Conservation (phyloP, 306 rosid genomes). For the Delonix regia region DNA sequence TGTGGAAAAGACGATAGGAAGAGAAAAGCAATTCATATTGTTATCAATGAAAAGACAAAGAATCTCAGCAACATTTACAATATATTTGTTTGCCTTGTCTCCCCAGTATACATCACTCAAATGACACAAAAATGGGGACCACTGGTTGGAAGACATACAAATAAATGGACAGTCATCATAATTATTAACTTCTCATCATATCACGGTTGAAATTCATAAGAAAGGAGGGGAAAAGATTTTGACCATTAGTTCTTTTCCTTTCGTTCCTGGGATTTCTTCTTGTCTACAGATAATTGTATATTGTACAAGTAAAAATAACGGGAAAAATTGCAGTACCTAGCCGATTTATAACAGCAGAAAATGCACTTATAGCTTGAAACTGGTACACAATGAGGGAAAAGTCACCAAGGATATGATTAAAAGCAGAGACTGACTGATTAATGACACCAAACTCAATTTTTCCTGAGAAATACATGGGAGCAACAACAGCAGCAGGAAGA, state of each 20-base stretch:
- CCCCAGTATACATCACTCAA: not conserved
- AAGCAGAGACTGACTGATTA: conserved; percentile 96
- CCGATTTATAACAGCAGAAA: conserved; percentile 95
- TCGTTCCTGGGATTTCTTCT: not conserved
- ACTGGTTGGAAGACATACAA: not conserved
- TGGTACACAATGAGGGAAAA: conserved; percentile 91
- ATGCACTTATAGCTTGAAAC: conserved; percentile 91
- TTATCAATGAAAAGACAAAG: not conserved
- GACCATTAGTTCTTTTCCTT: not conserved
- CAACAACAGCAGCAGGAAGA: conserved; percentile 98
- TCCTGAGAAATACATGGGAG: conserved; percentile 95
- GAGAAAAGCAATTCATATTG: not conserved
- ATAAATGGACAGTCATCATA: not conserved
- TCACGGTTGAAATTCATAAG: not conserved
- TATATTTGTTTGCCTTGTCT: not conserved
- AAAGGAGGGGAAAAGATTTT: not conserved
- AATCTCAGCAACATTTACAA: not conserved
- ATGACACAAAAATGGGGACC: not conserved
- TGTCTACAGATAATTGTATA: not conserved
- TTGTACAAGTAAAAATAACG: not conserved
- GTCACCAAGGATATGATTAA: conserved; percentile 92
- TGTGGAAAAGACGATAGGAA: no score
- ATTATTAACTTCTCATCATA: not conserved
- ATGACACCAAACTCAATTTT: conserved; percentile 98
- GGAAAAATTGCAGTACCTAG: conserved; percentile 62